These are phyloP conservation scores for Styphnolobium japonicum DNA, from an alignment of 306 rosid genomes.

Conservation along the genomic window DNA sequence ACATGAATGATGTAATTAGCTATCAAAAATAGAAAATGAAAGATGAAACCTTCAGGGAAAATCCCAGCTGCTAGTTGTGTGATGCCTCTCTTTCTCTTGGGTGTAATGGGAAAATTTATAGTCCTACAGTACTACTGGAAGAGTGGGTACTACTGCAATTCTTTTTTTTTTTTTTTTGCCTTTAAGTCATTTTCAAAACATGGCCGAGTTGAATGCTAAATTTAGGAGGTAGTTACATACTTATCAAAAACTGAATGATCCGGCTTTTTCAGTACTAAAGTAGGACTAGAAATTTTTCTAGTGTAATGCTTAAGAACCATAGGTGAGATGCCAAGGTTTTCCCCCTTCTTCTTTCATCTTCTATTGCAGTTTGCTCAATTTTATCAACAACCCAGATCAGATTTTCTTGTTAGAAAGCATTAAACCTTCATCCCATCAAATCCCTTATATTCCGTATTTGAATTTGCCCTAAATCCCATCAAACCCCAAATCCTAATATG, in stretches of 20 bases:
- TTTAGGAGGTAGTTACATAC: not conserved
- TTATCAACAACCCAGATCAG: not conserved
- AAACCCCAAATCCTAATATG: no score
- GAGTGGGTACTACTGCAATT: not conserved
- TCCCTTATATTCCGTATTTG: no score
- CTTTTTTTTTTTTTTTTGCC: not conserved
- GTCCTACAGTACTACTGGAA: not conserved
- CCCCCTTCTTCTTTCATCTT: not conserved
- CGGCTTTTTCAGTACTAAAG: not conserved
- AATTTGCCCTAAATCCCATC: no score
- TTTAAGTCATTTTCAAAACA: not conserved
- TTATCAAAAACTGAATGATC: not conserved
- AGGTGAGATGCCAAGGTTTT: not conserved
- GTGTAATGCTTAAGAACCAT: not conserved
- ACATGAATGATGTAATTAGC: not conserved
- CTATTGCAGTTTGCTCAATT: not conserved
- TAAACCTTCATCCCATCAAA: no score
- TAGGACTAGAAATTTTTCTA: not conserved
- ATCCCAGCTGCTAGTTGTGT: not conserved
- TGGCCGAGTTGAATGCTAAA: not conserved
- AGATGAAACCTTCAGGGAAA: not conserved
- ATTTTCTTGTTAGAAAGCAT: no score
- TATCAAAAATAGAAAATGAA: not conserved
- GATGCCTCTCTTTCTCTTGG: slow-evolving; percentile 3
- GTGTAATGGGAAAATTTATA: not conserved